These are phyloP conservation scores for Volvox reticuliferus DNA, from an alignment of 139 green algal genomes.

Conservation along the genomic window DNA sequence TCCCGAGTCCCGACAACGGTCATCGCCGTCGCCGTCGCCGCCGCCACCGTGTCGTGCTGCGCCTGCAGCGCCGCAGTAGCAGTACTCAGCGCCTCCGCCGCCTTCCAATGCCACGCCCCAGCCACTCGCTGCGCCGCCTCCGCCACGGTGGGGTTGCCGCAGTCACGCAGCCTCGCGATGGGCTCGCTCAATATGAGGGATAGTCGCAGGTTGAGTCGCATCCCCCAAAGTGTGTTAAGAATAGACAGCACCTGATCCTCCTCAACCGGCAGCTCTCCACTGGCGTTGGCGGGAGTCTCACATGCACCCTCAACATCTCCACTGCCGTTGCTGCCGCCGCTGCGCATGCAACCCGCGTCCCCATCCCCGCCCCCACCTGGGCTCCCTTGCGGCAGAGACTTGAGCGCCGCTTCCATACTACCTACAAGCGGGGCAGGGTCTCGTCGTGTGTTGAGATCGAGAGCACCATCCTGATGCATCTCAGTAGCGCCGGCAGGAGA, in stretches of 20 bases:
- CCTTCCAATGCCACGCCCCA: background rate
- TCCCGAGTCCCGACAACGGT: too few relatives aligned
- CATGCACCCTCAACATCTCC: background rate
- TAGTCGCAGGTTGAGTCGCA: slow-evolving; percentile 1
- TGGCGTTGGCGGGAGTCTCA: background rate
- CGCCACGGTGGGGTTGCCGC: background rate
- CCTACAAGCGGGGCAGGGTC: too few relatives aligned
- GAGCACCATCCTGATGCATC: too few relatives aligned
- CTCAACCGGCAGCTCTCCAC: background rate
- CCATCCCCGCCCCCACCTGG: background rate
- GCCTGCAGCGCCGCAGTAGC: background rate
- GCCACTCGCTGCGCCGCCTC: background rate
- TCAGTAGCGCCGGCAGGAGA: background rate
- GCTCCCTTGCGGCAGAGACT: too few relatives aligned
- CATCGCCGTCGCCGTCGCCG: too few relatives aligned
- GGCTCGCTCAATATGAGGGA: background rate
- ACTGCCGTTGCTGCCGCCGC: background rate
- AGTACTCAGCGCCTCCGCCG: slow-evolving; percentile 24
- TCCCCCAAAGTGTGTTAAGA: background rate
- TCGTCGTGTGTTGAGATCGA: too few relatives aligned
- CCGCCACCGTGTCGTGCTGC: background rate
- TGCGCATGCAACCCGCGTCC: background rate
- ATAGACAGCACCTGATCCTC: slow-evolving; percentile 2
- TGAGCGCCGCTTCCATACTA: too few relatives aligned
- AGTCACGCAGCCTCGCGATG: background rate